phyloP scores from a whole-genome alignment of 345 rosid species.

The Aurinia saxatilis region DNA sequence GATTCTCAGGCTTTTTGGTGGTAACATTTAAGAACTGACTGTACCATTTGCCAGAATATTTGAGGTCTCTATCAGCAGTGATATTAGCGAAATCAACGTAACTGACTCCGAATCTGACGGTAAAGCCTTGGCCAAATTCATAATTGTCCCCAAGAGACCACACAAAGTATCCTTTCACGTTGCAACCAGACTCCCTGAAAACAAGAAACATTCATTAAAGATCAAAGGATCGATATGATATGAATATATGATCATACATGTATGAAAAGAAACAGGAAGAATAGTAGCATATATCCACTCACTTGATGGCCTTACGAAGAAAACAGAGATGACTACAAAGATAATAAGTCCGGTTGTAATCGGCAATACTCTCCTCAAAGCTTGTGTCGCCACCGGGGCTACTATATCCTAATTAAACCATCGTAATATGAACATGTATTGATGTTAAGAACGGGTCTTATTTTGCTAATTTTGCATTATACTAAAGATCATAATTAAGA shows the following conservation, averaged over 20 bases:
- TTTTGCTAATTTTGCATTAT: too few species aligned
- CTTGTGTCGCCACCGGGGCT: background rate
- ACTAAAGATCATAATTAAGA: too few species aligned
- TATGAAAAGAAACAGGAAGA: background rate
- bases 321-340: conserved; percentile 22
- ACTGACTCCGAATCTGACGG: conserved; percentile 16
- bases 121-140: conserved; percentile 4
- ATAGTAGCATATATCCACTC: background rate
- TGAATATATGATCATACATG: too few species aligned
- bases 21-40: background rate
- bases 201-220: background rate
- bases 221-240: too few species aligned
- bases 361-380: background rate
- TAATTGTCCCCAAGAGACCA: conserved; percentile 22
- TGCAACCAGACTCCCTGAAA: background rate
- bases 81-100: background rate
- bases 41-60: conserved; percentile 13
- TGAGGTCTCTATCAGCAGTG: conserved; percentile 10
- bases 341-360: conserved; percentile 11
- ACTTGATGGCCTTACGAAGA: conserved; percentile 14
- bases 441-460: too few species aligned
- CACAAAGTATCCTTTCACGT: conserved; percentile 13
- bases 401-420: background rate
- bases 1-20: background rate
- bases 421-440: background rate